phyloP scores from a whole-genome alignment of 2,329 filamentous ascomycete genomes.

The Pyricularia sp. region DNA sequence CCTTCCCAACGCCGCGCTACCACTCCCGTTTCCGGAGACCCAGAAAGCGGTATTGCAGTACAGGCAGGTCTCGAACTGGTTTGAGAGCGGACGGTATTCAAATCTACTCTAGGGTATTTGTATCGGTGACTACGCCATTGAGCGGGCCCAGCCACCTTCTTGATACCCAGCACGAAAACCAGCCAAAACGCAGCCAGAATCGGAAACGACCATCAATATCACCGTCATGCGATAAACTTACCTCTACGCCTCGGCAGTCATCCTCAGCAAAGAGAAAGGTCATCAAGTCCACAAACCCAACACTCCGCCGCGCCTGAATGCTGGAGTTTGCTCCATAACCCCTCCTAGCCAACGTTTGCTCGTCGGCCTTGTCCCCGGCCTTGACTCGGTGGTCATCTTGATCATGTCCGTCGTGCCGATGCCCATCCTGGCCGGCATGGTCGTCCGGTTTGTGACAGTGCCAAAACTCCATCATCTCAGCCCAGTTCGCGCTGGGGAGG shows the following conservation, averaged over 20 bases:
- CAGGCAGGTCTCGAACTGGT: constrained; percentile 5
- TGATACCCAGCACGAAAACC: constrained; percentile 26
- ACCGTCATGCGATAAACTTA: constrained; percentile 16
- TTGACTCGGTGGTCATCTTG: constrained; percentile 4
- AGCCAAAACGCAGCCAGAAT: constrained; percentile 5
- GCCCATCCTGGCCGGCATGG: constrained; percentile 4
- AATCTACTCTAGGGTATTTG: constrained; percentile 47
- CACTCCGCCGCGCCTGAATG: constrained; percentile 50
- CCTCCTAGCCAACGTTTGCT: constrained; percentile 43
- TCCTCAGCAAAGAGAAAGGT: constrained; percentile 57
- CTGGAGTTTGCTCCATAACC: constrained; percentile 75
- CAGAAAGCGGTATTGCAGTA: not conserved
- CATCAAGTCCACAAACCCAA: constrained; percentile 70
- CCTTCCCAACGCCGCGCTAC: constrained; percentile 5
- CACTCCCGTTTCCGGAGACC: constrained; percentile 8
- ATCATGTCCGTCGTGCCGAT: constrained; percentile 18
- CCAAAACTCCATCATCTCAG: constrained; percentile 99
- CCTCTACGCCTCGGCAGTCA: constrained; percentile 44
- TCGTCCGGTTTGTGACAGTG: constrained; percentile 82
- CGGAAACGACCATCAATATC: not conserved
- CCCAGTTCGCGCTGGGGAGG: constrained; percentile 92
- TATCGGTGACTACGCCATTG: constrained; percentile 54
- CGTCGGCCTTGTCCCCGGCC: constrained; percentile 15
- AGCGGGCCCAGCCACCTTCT: constrained; percentile 44
- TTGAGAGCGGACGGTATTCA: constrained; percentile 19